phyloP scores from a whole-genome alignment of 2,329 filamentous ascomycete species.

The Helotiales sp. region DNA sequence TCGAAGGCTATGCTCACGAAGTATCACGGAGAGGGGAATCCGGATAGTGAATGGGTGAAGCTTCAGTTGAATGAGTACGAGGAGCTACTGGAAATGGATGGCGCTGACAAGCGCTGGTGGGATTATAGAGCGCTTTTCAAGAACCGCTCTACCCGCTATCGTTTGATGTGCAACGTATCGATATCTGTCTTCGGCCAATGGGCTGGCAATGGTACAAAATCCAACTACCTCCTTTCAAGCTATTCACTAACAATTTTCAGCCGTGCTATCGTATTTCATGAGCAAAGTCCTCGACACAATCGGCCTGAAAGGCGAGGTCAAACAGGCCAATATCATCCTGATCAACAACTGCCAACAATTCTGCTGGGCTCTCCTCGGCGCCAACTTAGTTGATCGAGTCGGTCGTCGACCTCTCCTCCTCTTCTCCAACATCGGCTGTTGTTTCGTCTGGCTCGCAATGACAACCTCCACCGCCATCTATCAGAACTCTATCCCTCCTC shows the following conservation, averaged over 20 bases:
- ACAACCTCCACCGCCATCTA: slow-evolving; percentile 47
- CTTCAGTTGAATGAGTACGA: slow-evolving; percentile 55
- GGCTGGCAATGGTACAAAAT: slow-evolving; percentile 53
- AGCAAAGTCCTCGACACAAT: slow-evolving; percentile 56
- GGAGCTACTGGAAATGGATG: slow-evolving; percentile 54
- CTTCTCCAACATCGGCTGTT: slow-evolving; percentile 54
- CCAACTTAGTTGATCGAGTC: slow-evolving; percentile 59
- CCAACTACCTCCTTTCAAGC: slow-evolving; percentile 46
- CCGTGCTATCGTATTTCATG: slow-evolving; percentile 58
- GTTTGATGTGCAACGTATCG: slow-evolving; percentile 55
- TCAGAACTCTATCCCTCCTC: slow-evolving; percentile 33
- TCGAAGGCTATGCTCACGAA: slow-evolving; percentile 50
- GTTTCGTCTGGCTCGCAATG: slow-evolving; percentile 56
- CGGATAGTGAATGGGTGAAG: slow-evolving; percentile 55
- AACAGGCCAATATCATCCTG: slow-evolving; percentile 58
- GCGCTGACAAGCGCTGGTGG: slow-evolving; percentile 60
- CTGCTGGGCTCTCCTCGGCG: slow-evolving; percentile 58
- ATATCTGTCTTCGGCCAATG: slow-evolving; percentile 59
- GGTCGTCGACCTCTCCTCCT: slow-evolving; percentile 63
- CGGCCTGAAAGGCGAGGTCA: slow-evolving; percentile 53
- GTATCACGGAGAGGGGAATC: slow-evolving; percentile 58
- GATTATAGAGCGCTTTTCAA: slow-evolving; percentile 59
- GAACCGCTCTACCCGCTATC: slow-evolving; percentile 51
- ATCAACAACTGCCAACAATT: slow-evolving; percentile 61
- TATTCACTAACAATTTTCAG: slow-evolving; percentile 28